Percentiles rank a stretch among this genome's conserved stretches.
Conservation (phyloP, 495 filamentous ascomycete genomes). For the Entonaema liquescens region DNA sequence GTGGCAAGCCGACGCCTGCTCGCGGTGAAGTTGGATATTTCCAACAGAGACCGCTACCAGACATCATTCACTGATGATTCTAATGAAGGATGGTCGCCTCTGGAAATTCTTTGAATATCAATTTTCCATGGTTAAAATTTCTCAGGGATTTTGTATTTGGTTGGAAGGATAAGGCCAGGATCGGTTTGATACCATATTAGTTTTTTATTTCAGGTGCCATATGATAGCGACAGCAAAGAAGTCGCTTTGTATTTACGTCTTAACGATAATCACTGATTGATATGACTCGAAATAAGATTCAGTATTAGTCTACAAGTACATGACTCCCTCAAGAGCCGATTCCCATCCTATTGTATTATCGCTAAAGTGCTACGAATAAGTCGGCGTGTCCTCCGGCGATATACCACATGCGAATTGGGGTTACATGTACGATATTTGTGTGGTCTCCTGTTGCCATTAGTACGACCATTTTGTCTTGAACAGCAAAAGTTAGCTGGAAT, state of each 20-base stretch:
- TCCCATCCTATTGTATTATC: slow-evolving; percentile 14
- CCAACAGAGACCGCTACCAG: not conserved
- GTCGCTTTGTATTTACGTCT: slow-evolving; percentile 8
- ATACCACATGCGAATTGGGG: slow-evolving; percentile 17
- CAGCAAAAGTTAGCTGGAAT: not conserved
- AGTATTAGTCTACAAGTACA: not conserved
- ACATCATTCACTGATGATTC: not conserved
- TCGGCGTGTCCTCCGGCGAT: slow-evolving; percentile 1
- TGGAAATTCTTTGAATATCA: slow-evolving; percentile 5
- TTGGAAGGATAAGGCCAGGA: not conserved
- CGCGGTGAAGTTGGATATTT: not conserved
- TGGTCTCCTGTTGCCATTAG: slow-evolving; percentile 6
- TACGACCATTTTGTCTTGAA: slow-evolving; percentile 8
- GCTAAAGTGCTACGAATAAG: slow-evolving; percentile 10
- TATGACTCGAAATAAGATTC: slow-evolving; percentile 15
- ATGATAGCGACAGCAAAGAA: slow-evolving; percentile 15
- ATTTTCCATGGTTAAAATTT: not conserved
- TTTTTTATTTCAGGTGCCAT: too few relatives aligned
- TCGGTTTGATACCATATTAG: slow-evolving; percentile 28
- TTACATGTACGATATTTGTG: slow-evolving; percentile 15
- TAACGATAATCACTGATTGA: slow-evolving; percentile 17
- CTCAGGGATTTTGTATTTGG: slow-evolving; percentile 6
- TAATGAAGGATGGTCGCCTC: slow-evolving; percentile 2
- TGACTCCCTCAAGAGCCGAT: not conserved
- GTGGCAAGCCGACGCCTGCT: not conserved